Base-by-base conservation (phyloP, 768 basidiomycete genomes). In the Austroboletus eburneus region DNA sequence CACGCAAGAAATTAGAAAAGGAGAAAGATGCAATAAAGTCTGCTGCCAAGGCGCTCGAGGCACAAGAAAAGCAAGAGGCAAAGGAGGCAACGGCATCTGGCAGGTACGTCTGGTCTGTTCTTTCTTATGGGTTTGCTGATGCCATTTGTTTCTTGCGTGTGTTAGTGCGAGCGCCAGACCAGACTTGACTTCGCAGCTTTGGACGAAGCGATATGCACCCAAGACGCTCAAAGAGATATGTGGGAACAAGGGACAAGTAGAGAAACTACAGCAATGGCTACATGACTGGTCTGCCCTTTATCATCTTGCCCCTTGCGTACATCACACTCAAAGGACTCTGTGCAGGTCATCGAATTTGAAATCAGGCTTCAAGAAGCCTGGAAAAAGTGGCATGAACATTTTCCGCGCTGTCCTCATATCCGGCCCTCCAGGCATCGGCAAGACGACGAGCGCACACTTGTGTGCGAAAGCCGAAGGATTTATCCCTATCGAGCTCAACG, bases 191-290 rank as follows among this genome's bases (percentile, higher is more conserved):
- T 74, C 76, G 3, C 91, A 95, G 62, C 73, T 98, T 1, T 98
- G 96, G 96, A 97, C 96, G 32, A 86, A 85, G 25, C 83, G 92
- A 9, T 99, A 99, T 62, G 95, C 96, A 0, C 96, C 96, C 2
- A 81, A 84, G 52, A 77, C 75, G 3, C 54, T 93, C 46, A 93
- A 89, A 57, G 92, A 99, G 46, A 79, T 99, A 16, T 97, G 94
- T 51, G 96, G 96, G 8, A 99, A 98, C 71, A 98, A 98, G 67
- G 77, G 80, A 0, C 78, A 83, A 44, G 85, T 98, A 2, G 94
- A 98, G 68, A 92, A 91, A 58, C 69, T 99, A 4, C 82, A 83
- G 44, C 72, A 71, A 27, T 99, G 96, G 96, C 69, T 99, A 18
- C 74, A 80, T 27, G 83, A 87, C 43, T 99, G 96, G 95, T 92